phyloP scores from a whole-genome alignment of 768 basidiomycete genomes.

The Boletus sp. region DNA sequence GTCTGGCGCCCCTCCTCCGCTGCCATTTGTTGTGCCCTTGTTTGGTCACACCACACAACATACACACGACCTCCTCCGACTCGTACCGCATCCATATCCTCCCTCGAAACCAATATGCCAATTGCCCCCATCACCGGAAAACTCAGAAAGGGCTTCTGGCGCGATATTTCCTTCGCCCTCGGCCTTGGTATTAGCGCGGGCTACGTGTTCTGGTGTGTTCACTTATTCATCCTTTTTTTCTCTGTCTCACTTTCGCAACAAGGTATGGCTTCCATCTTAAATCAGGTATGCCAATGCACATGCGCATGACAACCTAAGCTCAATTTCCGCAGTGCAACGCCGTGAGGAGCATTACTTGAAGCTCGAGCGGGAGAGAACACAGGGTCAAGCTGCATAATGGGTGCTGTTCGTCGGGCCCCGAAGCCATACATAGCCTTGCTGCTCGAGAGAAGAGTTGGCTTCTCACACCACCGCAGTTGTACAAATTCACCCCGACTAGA shows the following conservation, averaged over 20 bases:
- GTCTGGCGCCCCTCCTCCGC: slow-evolving; percentile 20
- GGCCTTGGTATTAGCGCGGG: slow-evolving; percentile 74
- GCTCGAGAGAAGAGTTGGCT: background rate
- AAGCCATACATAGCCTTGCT: background rate
- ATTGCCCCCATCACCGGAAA: slow-evolving; percentile 91
- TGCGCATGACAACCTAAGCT: slow-evolving; percentile 10
- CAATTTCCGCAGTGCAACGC: slow-evolving; percentile 56
- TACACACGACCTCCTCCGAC: slow-evolving; percentile 18
- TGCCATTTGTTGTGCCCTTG: slow-evolving; percentile 31
- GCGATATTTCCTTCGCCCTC: slow-evolving; percentile 71
- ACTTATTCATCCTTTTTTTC: slow-evolving; percentile 2
- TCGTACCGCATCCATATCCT: slow-evolving; percentile 25
- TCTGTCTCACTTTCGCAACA: slow-evolving; percentile 24
- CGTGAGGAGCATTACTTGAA: slow-evolving; percentile 87
- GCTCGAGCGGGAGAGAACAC: slow-evolving; percentile 58
- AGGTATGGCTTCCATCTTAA: slow-evolving; percentile 87
- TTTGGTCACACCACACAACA: slow-evolving; percentile 22
- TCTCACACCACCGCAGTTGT: slow-evolving; percentile 3
- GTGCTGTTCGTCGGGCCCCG: background rate
- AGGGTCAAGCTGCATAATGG: slow-evolving; percentile 13
- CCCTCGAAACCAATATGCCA: slow-evolving; percentile 49
- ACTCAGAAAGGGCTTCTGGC: slow-evolving; percentile 90
- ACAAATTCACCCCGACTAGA: slow-evolving; percentile 10
- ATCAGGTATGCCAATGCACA: slow-evolving; percentile 46
- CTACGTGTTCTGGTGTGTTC: slow-evolving; percentile 80